Evolutionary conservation across 495 filamentous ascomycete genomes (phyloP).

Genomic region (Trichodelitschia bisporula): DNA sequence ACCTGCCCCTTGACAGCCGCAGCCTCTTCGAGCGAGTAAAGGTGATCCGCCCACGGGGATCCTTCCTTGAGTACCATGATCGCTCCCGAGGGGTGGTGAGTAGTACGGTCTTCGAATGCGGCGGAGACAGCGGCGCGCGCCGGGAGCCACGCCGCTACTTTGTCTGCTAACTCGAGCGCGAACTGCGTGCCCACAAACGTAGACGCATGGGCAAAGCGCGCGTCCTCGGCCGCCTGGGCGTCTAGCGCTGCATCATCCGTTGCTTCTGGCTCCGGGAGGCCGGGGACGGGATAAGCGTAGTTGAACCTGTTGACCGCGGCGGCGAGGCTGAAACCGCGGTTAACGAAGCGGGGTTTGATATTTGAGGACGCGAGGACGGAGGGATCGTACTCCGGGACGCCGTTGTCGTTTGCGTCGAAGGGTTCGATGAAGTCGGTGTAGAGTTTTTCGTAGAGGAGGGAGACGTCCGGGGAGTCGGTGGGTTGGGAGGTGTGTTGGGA

Average conservation of each 20-base stretch:
- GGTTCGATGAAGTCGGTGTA: constrained; percentile 90
- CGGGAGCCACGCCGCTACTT: constrained; percentile 56
- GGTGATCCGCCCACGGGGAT: constrained; percentile 86
- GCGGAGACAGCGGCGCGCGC: constrained; percentile 51
- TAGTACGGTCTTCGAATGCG: constrained; percentile 37
- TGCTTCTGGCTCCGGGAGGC: constrained; percentile 11
- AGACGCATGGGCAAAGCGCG: constrained; percentile 49
- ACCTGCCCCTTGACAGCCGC: constrained; percentile 23
- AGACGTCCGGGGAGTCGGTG: constrained; percentile 20
- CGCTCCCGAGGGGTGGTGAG: constrained; percentile 46
- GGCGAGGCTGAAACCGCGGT: constrained; percentile 58
- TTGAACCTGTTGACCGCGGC: constrained; percentile 71
- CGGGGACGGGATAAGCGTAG: constrained; percentile 34
- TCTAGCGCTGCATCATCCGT: constrained; percentile 20
- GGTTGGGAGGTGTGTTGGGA: constrained; percentile 29
- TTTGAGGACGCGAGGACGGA: constrained; percentile 32
- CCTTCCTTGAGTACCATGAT: constrained; percentile 53
- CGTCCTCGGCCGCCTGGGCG: constrained; percentile 50
- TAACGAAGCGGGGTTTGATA: constrained; percentile 53
- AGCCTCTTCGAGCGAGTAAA: constrained; percentile 61
- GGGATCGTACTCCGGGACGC: constrained; percentile 56
- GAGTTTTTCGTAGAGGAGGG: constrained; percentile 60
- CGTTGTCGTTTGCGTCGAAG: constrained; percentile 93
- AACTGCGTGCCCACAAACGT: constrained; percentile 71
- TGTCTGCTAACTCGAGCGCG: constrained; percentile 46